Evolutionary conservation across 208 protist species (phyloP), one percentile per base, ranked within the genome.

Genomic region (Strigomonas oncopelti): DNA sequence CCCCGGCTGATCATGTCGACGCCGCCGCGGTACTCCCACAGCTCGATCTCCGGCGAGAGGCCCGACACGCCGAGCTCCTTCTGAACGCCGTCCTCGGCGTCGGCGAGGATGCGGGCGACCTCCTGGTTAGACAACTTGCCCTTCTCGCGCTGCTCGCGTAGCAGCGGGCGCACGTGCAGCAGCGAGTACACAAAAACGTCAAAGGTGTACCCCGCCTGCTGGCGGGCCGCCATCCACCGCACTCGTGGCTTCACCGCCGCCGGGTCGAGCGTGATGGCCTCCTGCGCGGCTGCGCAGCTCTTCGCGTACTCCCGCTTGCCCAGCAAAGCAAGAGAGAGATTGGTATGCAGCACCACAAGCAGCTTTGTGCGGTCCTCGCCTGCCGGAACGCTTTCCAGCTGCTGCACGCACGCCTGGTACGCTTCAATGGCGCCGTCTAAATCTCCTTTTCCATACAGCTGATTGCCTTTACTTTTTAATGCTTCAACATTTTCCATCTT

Each of bases 111-210:
- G 1, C 70, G 71, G 0, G 61, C 38, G 0, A 48, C 76, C 36
- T 81, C 77, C 0, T 74, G 46, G 0, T 69, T 65, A 11, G 71
- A 60, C 52, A 83, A 58, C 31, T 66, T 59, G 34, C 66, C 51
- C 48, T 53, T 31, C 46, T 74, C 69, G 42, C 53, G 34, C 28
- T 79, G 48, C 28, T 22, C 46, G 1, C 84, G 80, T 7, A 93
- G 61, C 8, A 93, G 72, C 0, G 88, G 85, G 0, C 83, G 83
- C 28, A 91, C 51, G 57, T 86, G 74, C 13, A 74, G 76, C 9
- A 91, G 66, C 2, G 76, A 72, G 53, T 81, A 61, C 22, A 94
- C 88, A 64, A 92, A 82, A 9, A 85, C 88, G 53, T 94, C 88
- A 66, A 94, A 94, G 0, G 83, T 72, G 70, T 78, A 90, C 0